Conservation (phyloP, 2,329 filamentous ascomycete genomes). For the Lasiodiplodia citricola region DNA sequence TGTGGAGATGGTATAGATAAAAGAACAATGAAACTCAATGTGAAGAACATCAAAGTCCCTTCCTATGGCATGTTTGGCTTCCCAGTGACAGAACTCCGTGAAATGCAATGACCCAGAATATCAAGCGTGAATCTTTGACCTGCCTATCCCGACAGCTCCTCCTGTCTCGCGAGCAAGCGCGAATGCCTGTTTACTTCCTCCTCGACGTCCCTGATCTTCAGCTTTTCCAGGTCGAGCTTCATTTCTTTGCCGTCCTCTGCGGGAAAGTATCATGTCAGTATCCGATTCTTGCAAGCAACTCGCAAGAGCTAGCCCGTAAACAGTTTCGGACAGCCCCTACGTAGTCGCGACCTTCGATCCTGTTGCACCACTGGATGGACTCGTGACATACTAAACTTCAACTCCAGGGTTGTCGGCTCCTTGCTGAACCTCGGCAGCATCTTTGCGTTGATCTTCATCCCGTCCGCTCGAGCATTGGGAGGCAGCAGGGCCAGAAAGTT, state of each 20-base stretch:
- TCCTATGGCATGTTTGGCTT: background rate
- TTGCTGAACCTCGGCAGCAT: conserved; percentile 73
- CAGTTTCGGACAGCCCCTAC: background rate
- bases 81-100: conserved; percentile 25
- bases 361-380: background rate
- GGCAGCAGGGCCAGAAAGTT: conserved; percentile 87
- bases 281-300: background rate
- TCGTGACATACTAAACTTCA: conserved; percentile 80
- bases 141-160: conserved; percentile 66
- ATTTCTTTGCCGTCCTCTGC: conserved; percentile 93
- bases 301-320: background rate
- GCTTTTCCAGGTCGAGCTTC: conserved; percentile 77
- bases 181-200: conserved; percentile 93
- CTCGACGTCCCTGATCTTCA: conserved; percentile 83
- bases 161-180: conserved; percentile 77
- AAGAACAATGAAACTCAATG: conserved; percentile 21
- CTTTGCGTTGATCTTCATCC: conserved; percentile 77
- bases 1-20: conserved; percentile 27
- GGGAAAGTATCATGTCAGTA: background rate
- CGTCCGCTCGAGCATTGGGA: conserved; percentile 70
- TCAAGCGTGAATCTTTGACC: background rate
- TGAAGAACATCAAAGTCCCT: conserved; percentile 1
- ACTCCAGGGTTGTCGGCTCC: conserved; percentile 69
- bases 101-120: conserved; percentile 24
- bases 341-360: background rate